These are phyloP conservation scores for Chlamydomonas sp. DNA, from an alignment of 139 green algal species.

Conservation along the genomic window DNA sequence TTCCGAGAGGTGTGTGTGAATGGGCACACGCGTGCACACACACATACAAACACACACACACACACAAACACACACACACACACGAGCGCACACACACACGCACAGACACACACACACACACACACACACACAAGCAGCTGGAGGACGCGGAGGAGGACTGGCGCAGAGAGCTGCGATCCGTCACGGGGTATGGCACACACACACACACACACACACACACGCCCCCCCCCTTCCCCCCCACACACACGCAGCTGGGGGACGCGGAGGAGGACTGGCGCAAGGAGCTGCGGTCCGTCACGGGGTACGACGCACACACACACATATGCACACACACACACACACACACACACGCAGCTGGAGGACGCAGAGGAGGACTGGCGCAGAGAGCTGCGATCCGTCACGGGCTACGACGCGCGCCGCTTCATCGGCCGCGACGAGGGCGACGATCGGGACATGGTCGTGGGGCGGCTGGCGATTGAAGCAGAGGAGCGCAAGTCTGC, in stretches of 20 bases:
- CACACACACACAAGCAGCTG: too few species aligned
- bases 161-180: conserved; percentile 16
- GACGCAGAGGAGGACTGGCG: conserved; percentile 23
- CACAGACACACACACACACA: too few species aligned
- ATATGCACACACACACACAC: too few species aligned
- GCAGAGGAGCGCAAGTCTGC: conserved; percentile 33
- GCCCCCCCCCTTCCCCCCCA: too few species aligned
- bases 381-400: conserved; percentile 16
- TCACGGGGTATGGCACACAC: conserved; percentile 19
- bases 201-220: too few species aligned
- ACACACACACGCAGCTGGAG: too few species aligned
- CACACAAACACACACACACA: too few species aligned
- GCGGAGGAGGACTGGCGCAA: conserved; percentile 22
- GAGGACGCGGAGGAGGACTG: conserved; percentile 22
- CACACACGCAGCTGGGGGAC: conserved; percentile 10
- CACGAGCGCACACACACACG: too few species aligned
- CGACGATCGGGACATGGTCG: conserved; percentile 33
- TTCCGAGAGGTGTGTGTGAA: too few species aligned
- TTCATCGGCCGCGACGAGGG: conserved; percentile 16
- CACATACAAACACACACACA: too few species aligned
- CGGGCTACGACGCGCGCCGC: conserved; percentile 16
- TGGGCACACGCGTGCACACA: too few species aligned
- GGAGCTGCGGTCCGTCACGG: conserved; percentile 19
- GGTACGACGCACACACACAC: too few species aligned
- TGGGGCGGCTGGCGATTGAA: conserved; percentile 15